A percentile compares a stretch with the other conserved stretches of the same genome.
These are phyloP conservation scores for Castanopsis chinensis DNA, from an alignment of 306 rosid genomes.

Conservation along the genomic window DNA sequence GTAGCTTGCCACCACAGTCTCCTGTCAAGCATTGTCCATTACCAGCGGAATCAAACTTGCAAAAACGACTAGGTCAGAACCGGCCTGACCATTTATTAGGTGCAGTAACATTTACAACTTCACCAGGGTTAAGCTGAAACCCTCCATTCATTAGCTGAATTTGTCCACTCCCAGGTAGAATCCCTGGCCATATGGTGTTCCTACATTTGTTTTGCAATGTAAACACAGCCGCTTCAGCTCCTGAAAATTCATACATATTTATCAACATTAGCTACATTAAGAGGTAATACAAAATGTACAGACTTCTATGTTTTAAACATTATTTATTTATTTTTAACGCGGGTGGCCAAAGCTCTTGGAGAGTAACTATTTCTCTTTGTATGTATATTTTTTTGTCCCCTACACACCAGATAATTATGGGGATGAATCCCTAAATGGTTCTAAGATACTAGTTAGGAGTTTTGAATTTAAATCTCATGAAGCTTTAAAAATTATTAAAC, in stretches of 20 bases:
- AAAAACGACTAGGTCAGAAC: constrained; percentile 49
- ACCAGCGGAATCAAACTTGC: constrained; percentile 41
- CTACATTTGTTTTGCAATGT: constrained; percentile 49
- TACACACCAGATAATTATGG: too few relatives aligned
- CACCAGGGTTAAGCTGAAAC: constrained; percentile 30
- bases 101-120: constrained; percentile 26
- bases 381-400: too few relatives aligned
- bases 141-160: constrained; percentile 51
- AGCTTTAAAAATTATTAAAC: too few relatives aligned
- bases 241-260: constrained; percentile 20
- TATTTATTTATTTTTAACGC: too few relatives aligned
- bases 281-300: too few relatives aligned
- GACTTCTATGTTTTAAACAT: too few relatives aligned
- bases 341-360: too few relatives aligned
- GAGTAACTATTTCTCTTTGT: too few relatives aligned
- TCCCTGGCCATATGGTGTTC: constrained; percentile 54
- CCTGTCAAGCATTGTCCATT: constrained; percentile 50
- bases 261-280: too few relatives aligned
- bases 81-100: constrained; percentile 65
- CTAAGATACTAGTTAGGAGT: too few relatives aligned
- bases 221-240: constrained; percentile 50
- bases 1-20: constrained; percentile 52
- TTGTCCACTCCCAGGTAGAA: constrained; percentile 43
- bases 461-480: too few relatives aligned
- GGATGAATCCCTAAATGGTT: accelerated